A percentile compares a stretch with the other conserved stretches of the same genome.
These are phyloP conservation scores for Argentina anserina DNA, from an alignment of 306 rosid species.

Conservation along the genomic window DNA sequence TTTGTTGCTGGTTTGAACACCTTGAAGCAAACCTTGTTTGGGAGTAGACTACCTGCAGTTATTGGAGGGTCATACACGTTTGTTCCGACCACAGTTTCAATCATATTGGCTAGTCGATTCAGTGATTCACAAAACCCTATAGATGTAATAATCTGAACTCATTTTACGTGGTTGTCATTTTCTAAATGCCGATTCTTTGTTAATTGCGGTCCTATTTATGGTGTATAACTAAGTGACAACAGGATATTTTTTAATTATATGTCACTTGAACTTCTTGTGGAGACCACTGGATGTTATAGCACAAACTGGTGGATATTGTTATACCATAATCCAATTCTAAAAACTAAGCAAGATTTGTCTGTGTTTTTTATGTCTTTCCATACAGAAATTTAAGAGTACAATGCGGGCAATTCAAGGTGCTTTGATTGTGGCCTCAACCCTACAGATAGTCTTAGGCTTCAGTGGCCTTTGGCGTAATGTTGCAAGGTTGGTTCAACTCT, in stretches of 20 bases:
- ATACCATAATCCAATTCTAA: not conserved
- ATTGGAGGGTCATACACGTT: constrained; percentile 94
- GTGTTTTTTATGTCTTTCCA: not conserved
- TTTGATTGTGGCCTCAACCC: constrained; percentile 93
- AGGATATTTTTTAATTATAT: not conserved
- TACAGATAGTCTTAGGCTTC: constrained; percentile 97
- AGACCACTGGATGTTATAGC: not conserved
- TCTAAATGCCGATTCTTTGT: not conserved
- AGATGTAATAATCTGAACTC: constrained; percentile 54
- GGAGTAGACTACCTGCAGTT: constrained; percentile 89
- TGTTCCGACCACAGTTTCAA: constrained; percentile 92
- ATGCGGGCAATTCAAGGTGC: constrained; percentile 98
- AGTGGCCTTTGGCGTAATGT: constrained; percentile 99
- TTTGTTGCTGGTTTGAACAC: constrained; percentile 99
- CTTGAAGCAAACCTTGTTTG: constrained; percentile 71
- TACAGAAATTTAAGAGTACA: constrained; percentile 84
- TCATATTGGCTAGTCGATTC: constrained; percentile 89
- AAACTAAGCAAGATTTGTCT: not conserved
- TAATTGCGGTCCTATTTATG: not conserved
- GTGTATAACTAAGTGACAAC: not conserved
- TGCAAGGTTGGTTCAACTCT: constrained; percentile 62
- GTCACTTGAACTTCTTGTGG: not conserved
- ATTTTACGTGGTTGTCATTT: constrained; percentile 11
- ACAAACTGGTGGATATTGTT: not conserved
- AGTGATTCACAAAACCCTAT: constrained; percentile 53